These are phyloP conservation scores for Ulmus americana DNA, from an alignment of 331 rosid genomes.

Conservation along the genomic window DNA sequence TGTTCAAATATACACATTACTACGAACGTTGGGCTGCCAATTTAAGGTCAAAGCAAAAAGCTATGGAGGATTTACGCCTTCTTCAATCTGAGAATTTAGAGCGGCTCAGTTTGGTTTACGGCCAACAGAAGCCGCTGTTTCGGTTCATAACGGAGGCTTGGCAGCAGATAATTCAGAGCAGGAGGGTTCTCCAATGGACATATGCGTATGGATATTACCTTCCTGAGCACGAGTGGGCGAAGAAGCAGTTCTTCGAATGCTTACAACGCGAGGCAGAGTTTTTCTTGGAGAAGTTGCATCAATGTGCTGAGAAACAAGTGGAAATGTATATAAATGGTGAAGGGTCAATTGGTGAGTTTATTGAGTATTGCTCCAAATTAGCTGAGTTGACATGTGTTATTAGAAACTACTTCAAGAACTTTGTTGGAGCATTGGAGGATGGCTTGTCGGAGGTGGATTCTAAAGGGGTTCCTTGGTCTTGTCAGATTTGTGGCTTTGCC, in stretches of 20 bases:
- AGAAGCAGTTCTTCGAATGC: constrained; percentile 70
- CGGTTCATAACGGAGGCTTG: constrained; percentile 67
- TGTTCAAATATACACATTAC: constrained; percentile 62
- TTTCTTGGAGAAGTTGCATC: constrained; percentile 62
- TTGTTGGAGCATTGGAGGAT: constrained; percentile 63
- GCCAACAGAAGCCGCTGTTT: constrained; percentile 52
- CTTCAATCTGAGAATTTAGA: constrained; percentile 49
- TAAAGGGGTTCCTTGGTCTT: constrained; percentile 2
- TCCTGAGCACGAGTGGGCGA: constrained; percentile 54
- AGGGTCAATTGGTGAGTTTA: background rate
- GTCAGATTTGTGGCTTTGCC: constrained; percentile 4
- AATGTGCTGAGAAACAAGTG: constrained; percentile 59
- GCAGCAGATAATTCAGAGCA: constrained; percentile 73
- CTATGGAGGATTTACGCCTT: constrained; percentile 52
- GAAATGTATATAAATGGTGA: constrained; percentile 1
- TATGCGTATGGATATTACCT: constrained; percentile 75
- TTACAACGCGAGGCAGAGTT: constrained; percentile 79
- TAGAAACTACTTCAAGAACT: constrained; percentile 61
- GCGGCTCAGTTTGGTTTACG: constrained; percentile 48
- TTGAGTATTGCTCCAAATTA: constrained; percentile 2
- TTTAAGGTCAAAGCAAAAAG: constrained; percentile 60
- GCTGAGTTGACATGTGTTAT: constrained; percentile 29
- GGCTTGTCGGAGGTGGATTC: constrained; percentile 56
- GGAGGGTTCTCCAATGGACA: constrained; percentile 80
- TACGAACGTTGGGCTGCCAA: constrained; percentile 83